These are phyloP conservation scores for Penicillium waksmanii DNA, from an alignment of 495 filamentous ascomycete genomes.

Conservation along the genomic window DNA sequence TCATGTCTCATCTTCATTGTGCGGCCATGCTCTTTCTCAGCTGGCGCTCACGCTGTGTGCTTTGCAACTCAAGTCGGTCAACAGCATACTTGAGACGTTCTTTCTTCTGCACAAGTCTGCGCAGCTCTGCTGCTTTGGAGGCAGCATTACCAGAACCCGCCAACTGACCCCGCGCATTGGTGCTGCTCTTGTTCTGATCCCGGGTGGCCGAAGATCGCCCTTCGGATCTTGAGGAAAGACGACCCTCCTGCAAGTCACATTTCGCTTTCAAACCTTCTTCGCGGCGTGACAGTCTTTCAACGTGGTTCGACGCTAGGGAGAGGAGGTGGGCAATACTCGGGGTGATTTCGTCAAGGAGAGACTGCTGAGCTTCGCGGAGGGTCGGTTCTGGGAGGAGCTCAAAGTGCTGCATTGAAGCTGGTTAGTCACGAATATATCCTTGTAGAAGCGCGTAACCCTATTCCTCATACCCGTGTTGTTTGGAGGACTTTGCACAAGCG, in stretches of 20 bases:
- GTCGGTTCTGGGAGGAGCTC: slow-evolving; percentile 74
- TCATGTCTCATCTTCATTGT: slow-evolving; percentile 29
- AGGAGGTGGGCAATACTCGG: slow-evolving; percentile 74
- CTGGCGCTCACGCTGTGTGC: slow-evolving; percentile 68
- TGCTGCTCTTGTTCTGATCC: slow-evolving; percentile 26
- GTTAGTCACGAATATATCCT: slow-evolving; percentile 2
- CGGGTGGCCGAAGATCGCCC: slow-evolving; percentile 30
- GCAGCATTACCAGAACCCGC: slow-evolving; percentile 39
- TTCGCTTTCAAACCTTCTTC: slow-evolving; percentile 71
- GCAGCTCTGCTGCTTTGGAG: slow-evolving; percentile 63
- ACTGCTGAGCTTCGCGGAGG: slow-evolving; percentile 67
- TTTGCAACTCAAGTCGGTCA: slow-evolving; percentile 71
- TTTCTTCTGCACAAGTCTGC: slow-evolving; percentile 72
- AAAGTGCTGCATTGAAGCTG: slow-evolving; percentile 64
- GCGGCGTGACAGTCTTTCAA: slow-evolving; percentile 73
- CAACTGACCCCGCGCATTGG: slow-evolving; percentile 30
- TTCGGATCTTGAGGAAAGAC: slow-evolving; percentile 52
- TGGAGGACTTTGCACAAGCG: slow-evolving; percentile 71
- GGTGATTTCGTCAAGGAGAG: slow-evolving; percentile 71
- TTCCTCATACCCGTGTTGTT: slow-evolving; percentile 63
- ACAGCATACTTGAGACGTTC: slow-evolving; percentile 78
- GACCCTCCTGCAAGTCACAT: slow-evolving; percentile 70
- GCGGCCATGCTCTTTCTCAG: slow-evolving; percentile 79
- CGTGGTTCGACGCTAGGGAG: slow-evolving; percentile 62
- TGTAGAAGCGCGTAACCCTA: slow-evolving; percentile 4